phyloP scores from a whole-genome alignment of 1,139 yeast species.

The Schwanniomyces etchellsii region DNA sequence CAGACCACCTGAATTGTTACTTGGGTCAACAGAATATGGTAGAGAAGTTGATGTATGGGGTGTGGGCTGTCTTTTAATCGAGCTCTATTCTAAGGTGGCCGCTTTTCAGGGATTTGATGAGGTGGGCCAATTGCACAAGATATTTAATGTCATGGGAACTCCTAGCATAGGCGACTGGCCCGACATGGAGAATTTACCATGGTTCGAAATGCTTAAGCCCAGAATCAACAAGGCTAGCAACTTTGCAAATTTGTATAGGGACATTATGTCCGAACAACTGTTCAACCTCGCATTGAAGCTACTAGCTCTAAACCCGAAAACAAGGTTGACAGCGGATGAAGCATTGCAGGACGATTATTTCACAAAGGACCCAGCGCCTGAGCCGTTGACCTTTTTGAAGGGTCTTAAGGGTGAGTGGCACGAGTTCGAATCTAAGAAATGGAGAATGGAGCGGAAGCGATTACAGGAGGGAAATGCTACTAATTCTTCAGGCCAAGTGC shows the following conservation, averaged over 20 bases:
- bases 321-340: conserved; percentile 63
- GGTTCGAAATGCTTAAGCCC: conserved; percentile 86
- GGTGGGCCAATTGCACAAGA: conserved; percentile 70
- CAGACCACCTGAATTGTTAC: conserved; percentile 87
- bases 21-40: conserved; percentile 89
- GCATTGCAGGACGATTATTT: conserved; percentile 75
- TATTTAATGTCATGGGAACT: conserved; percentile 83
- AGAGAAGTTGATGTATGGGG: conserved; percentile 97
- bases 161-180: conserved; percentile 81
- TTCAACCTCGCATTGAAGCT: conserved; percentile 61
- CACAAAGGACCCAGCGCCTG: conserved; percentile 58
- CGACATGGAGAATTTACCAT: conserved; percentile 66
- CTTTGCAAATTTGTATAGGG: conserved; percentile 44
- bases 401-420: conserved; percentile 86
- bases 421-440: conserved; percentile 88
- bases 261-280: conserved; percentile 48
- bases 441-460: conserved; percentile 54
- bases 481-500: conserved; percentile 1
- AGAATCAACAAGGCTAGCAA: conserved; percentile 36
- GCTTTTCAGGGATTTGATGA: conserved; percentile 88
- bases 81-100: conserved; percentile 69
- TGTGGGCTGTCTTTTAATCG: conserved; percentile 84
- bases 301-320: conserved; percentile 61
- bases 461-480: conserved; percentile 26
- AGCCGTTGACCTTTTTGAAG: conserved; percentile 49